Percentiles rank a stretch among this genome's conserved stretches.
Evolutionary conservation across 768 basidiomycete species (phyloP).

Genomic region (Phylloporus sp.): DNA sequence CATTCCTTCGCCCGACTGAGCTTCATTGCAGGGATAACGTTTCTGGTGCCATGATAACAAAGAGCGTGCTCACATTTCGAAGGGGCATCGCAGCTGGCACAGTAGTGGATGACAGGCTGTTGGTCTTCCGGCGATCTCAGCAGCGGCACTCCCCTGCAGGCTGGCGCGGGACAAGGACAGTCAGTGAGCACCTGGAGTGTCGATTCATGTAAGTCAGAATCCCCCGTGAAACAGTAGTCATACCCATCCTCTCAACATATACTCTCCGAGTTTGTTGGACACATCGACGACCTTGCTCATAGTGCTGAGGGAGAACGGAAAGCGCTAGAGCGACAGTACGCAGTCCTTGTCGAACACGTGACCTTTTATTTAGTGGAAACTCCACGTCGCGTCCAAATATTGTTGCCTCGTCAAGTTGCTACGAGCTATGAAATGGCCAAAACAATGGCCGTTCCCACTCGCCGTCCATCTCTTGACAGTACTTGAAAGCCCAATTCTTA

Average conservation of each 20-base stretch:
- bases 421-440: slow-evolving; percentile 43
- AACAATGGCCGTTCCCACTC: slow-evolving; percentile 49
- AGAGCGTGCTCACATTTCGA: slow-evolving; percentile 28
- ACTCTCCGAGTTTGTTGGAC: slow-evolving; percentile 59
- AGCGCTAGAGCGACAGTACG: neutral
- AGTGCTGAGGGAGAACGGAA: neutral
- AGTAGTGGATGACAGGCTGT: slow-evolving; percentile 46
- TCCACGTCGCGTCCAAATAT: too few species aligned
- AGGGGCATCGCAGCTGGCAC: slow-evolving; percentile 56
- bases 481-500: slow-evolving; percentile 28
- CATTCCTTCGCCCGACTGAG: slow-evolving; percentile 15
- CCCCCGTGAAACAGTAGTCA: neutral
- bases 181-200: slow-evolving; percentile 57
- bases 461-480: slow-evolving; percentile 36
- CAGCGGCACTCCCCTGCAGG: slow-evolving; percentile 60
- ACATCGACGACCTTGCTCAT: slow-evolving; percentile 56
- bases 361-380: neutral
- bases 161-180: slow-evolving; percentile 48
- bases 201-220: slow-evolving; percentile 6
- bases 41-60: neutral
- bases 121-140: slow-evolving; percentile 60
- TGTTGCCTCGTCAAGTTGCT: too few species aligned
- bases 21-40: slow-evolving; percentile 10
- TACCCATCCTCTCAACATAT: slow-evolving; percentile 78
- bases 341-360: slow-evolving; percentile 19